Percentiles rank a stretch among this genome's conserved stretches.
Evolutionary conservation across 768 basidiomycete genomes (phyloP).

Genomic region (Podaxis rugospora): DNA sequence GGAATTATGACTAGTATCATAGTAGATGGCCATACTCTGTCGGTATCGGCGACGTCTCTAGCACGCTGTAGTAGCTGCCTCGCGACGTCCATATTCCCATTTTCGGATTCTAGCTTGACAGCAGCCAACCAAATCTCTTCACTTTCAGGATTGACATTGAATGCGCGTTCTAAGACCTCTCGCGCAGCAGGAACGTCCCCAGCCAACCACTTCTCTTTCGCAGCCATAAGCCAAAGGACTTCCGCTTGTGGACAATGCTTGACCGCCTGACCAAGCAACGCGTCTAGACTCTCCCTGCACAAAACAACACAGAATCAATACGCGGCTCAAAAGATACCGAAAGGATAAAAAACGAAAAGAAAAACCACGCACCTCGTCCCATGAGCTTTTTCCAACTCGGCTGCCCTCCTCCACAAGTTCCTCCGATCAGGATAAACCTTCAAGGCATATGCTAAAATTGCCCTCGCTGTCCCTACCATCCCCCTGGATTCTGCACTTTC

Average conservation of each 20-base stretch:
- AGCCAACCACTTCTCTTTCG: conserved; percentile 93
- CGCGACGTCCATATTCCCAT: conserved; percentile 84
- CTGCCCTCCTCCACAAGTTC: conserved; percentile 86
- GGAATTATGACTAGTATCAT: neutral
- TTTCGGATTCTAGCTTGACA: conserved; percentile 95
- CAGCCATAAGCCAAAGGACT: conserved; percentile 95
- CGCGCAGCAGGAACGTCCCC: conserved; percentile 92
- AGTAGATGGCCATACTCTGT: conserved; percentile 54
- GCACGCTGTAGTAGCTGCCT: conserved; percentile 85
- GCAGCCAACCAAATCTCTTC: conserved; percentile 98
- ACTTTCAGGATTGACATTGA: conserved; percentile 93
- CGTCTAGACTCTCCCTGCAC: conserved; percentile 71
- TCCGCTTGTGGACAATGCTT: conserved; percentile 93
- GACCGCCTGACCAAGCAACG: conserved; percentile 78
- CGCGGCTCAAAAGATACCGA: neutral
- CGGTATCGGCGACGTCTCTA: conserved; percentile 86
- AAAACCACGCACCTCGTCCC: conserved; percentile 58
- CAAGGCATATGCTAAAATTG: conserved; percentile 86
- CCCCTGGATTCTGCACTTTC: conserved; percentile 74
- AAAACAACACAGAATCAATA: neutral
- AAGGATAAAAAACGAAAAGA: neutral
- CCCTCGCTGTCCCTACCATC: conserved; percentile 78
- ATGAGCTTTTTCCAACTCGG: conserved; percentile 89
- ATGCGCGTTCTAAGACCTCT: conserved; percentile 82
- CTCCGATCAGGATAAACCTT: conserved; percentile 86